Evolutionary conservation across 352 stramenopile species (phyloP).

Genomic region (Peronospora destructor): DNA sequence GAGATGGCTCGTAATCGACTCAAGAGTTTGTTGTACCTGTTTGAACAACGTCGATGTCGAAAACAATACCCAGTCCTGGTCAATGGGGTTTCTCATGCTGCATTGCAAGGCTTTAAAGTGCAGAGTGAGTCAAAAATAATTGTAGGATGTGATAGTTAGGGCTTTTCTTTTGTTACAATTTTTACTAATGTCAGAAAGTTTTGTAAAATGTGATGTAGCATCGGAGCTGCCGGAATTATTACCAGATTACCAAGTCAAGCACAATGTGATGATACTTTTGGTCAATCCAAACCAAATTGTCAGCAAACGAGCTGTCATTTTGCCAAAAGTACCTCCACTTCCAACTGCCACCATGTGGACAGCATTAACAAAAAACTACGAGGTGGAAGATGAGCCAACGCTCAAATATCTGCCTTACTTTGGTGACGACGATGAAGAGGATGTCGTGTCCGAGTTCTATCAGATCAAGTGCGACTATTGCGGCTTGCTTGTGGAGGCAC

Average conservation of each 20-base stretch:
- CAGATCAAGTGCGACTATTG: slow-evolving; percentile 58
- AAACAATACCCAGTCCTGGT: slow-evolving; percentile 26
- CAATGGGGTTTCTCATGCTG: slow-evolving; percentile 24
- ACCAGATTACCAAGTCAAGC: slow-evolving; percentile 19
- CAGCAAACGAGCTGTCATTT: slow-evolving; percentile 33
- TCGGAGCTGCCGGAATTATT: slow-evolving; percentile 34
- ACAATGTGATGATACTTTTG: slow-evolving; percentile 25
- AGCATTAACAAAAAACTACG: slow-evolving; percentile 73
- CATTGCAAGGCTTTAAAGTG: slow-evolving; percentile 34
- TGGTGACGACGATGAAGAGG: slow-evolving; percentile 78
- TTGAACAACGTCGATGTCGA: slow-evolving; percentile 16
- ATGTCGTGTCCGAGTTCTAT: slow-evolving; percentile 79
- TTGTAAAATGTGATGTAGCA: slow-evolving; percentile 20
- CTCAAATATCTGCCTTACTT: slow-evolving; percentile 67
- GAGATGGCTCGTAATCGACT: slow-evolving; percentile 58
- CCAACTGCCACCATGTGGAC: slow-evolving; percentile 75
- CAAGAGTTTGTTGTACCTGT: slow-evolving; percentile 32
- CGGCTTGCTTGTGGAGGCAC: neutral
- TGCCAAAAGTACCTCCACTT: slow-evolving; percentile 43
- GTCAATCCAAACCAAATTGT: slow-evolving; percentile 21
- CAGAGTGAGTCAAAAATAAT: slow-evolving; percentile 41
- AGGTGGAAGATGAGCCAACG: slow-evolving; percentile 81
- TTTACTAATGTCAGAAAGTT: slow-evolving; percentile 2
- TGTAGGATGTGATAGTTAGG: neutral
- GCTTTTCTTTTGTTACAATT: neutral